Evolutionary conservation across 495 filamentous ascomycete species (phyloP).

Genomic region (Annulohypoxylon stygium): DNA sequence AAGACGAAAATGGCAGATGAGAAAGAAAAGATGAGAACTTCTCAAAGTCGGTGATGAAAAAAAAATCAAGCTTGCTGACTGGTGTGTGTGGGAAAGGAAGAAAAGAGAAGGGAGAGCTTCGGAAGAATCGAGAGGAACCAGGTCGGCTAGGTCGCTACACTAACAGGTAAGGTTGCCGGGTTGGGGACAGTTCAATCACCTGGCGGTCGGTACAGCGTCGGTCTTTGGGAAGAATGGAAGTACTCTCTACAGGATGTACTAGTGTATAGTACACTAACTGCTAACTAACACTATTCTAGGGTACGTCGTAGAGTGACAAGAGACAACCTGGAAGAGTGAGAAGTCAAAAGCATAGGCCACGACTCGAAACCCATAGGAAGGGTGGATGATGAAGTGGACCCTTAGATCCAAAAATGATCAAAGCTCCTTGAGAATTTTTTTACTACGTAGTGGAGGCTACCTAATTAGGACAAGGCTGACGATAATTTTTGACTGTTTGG

Average conservation of each 20-base stretch:
- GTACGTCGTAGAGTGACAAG: background rate
- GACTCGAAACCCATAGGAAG: slow-evolving; percentile 36
- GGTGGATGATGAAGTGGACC: slow-evolving; percentile 36
- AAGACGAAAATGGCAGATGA: slow-evolving; percentile 52
- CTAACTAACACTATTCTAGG: background rate
- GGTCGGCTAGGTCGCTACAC: slow-evolving; percentile 29
- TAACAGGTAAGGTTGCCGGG: slow-evolving; percentile 38
- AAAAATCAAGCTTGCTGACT: slow-evolving; percentile 54
- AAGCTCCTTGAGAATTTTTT: slow-evolving; percentile 40
- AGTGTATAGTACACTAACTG: background rate
- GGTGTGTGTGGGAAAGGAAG: slow-evolving; percentile 56
- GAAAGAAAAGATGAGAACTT: slow-evolving; percentile 49
- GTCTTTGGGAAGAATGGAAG: slow-evolving; percentile 31
- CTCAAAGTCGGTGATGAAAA: slow-evolving; percentile 50
- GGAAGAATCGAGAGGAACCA: slow-evolving; percentile 46
- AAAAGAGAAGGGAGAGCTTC: slow-evolving; percentile 54
- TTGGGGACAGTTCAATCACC: slow-evolving; percentile 28
- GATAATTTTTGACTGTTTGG: slow-evolving; percentile 36
- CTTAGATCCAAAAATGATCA: slow-evolving; percentile 27
- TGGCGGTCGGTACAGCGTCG: slow-evolving; percentile 22
- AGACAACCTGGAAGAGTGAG: slow-evolving; percentile 7
- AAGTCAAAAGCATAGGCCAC: slow-evolving; percentile 16
- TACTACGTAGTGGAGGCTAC: slow-evolving; percentile 44
- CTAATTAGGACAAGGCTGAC: slow-evolving; percentile 52
- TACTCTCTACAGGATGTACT: background rate